Evolutionary conservation across 106 monocot genomes (phyloP).

Genomic region (Hemerocallis citrina): DNA sequence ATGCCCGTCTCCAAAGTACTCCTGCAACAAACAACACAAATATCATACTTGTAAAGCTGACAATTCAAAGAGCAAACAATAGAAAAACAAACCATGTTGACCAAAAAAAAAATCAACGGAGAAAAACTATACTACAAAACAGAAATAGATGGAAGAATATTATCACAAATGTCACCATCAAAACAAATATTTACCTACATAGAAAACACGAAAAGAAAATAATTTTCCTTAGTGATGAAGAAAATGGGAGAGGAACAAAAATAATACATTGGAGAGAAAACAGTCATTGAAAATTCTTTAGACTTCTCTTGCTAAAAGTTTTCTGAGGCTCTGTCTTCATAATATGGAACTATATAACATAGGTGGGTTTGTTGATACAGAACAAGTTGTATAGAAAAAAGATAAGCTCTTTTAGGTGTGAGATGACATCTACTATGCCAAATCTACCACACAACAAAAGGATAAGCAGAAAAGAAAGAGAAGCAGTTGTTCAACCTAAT

Average conservation of each 20-base stretch:
- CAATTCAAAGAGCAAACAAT: background rate
- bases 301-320: too few relatives aligned
- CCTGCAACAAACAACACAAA: slow-evolving; percentile 1
- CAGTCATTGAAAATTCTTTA: too few relatives aligned
- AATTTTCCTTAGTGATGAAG: too few relatives aligned
- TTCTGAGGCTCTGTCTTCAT: too few relatives aligned
- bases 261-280: too few relatives aligned
- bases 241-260: too few relatives aligned
- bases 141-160: too few relatives aligned
- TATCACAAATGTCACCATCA: too few relatives aligned
- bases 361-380: background rate
- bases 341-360: too few relatives aligned
- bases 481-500: slow-evolving; percentile 9
- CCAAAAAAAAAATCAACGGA: background rate
- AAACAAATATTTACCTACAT: too few relatives aligned
- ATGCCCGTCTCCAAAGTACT: background rate
- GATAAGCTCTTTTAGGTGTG: slow-evolving; percentile 2
- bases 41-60: too few relatives aligned
- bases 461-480: background rate
- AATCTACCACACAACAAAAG: background rate
- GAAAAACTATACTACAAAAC: background rate
- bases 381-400: background rate
- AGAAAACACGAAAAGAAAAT: too few relatives aligned
- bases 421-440: slow-evolving; percentile 1
- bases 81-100: background rate